Percentiles rank a stretch among this genome's conserved stretches.
phyloP scores from a whole-genome alignment of 1,284 basidiomycete species.

The Sporisorium graminicola region DNA sequence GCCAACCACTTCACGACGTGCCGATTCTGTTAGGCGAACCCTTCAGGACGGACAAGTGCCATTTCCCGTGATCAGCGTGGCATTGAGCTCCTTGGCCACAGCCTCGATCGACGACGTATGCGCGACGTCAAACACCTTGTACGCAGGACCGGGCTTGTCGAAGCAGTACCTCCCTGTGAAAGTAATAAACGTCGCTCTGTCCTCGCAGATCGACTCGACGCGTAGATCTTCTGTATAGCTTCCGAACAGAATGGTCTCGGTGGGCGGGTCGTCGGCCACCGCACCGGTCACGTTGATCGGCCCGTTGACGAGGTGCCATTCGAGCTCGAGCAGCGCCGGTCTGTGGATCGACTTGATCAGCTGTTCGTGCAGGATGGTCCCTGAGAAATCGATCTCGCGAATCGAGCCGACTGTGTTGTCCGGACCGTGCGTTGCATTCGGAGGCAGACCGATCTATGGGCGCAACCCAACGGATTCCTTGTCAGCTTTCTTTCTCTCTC shows the following conservation, averaged over 20 bases:
- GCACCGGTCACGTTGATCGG: constrained; percentile 40
- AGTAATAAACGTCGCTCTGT: constrained; percentile 27
- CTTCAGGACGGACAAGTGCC: constrained; percentile 33
- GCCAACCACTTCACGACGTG: too few relatives aligned
- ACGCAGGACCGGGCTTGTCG: constrained; percentile 35
- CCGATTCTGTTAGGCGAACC: too few relatives aligned
- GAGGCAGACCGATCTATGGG: constrained; percentile 29
- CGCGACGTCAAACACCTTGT: constrained; percentile 34
- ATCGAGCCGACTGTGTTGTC: constrained; percentile 35
- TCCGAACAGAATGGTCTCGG: constrained; percentile 29
- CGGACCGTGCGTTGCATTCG: constrained; percentile 17
- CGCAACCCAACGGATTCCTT: too few relatives aligned
- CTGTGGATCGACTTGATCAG: constrained; percentile 31
- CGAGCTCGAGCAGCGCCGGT: constrained; percentile 27
- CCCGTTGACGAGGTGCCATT: constrained; percentile 38
- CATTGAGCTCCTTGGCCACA: constrained; percentile 23
- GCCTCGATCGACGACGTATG: constrained; percentile 29
- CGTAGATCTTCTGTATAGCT: constrained; percentile 35
- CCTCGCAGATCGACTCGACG: constrained; percentile 33
- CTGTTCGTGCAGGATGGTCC: constrained; percentile 37
- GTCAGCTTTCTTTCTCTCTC: too few relatives aligned
- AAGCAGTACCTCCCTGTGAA: constrained; percentile 39
- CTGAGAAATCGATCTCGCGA: constrained; percentile 34
- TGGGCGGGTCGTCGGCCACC: constrained; percentile 30
- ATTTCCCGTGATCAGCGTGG: constrained; percentile 24